Base-by-base conservation (phyloP, 306 rosid genomes). In the Hylodesmum podocarpum region DNA sequence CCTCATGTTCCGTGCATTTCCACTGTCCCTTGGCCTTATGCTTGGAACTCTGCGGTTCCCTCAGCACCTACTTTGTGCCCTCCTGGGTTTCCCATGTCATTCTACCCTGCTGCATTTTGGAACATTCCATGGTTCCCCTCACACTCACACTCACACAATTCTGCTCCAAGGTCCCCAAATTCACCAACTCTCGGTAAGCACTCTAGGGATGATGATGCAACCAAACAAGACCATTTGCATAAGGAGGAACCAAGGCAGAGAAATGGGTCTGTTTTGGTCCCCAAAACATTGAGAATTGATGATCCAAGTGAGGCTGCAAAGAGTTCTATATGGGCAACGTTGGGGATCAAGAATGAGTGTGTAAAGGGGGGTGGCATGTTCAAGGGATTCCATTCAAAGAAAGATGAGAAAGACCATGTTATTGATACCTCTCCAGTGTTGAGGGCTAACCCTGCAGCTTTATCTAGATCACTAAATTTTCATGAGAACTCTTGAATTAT, bases 271-370 rank as follows among this genome's bases (percentile, higher is more conserved):
- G 89, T 95, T 77, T 81, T 89, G 87, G 92, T 95, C 39, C 96
- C 98, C 0, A 95, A 92, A 79, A 95, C 96, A 1, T 64, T 92
- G 46, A 83, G 98, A 84, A 87, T 95, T 9, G 92, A 90, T 83
- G 94, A 92, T 58, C 97, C 97, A 0, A 86, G 78, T 24, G 97
- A 91, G 58, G 97, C 96, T 59, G 97, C 96, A 5, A 92, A 86
- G 95, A 95, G 98, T 77, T 95, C 98, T 0, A 90, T 95, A 62
- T 90, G 98, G 97, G 84, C 85, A 31, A 90, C 96, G 6, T 92
- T 95, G 5, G 98, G 98, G 62, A 89, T 95, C 27, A 88, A 85
- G 89, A 90, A 91, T 49, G 96, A 88, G 71, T 73, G 84, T 28
- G 33, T 73, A 49, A 80, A 75, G 19, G 82, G 84, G 14, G 86